A percentile compares a stretch with the other conserved stretches of the same genome.
phyloP scores from a whole-genome alignment of 768 basidiomycete species.

The Podaxis rugospora region DNA sequence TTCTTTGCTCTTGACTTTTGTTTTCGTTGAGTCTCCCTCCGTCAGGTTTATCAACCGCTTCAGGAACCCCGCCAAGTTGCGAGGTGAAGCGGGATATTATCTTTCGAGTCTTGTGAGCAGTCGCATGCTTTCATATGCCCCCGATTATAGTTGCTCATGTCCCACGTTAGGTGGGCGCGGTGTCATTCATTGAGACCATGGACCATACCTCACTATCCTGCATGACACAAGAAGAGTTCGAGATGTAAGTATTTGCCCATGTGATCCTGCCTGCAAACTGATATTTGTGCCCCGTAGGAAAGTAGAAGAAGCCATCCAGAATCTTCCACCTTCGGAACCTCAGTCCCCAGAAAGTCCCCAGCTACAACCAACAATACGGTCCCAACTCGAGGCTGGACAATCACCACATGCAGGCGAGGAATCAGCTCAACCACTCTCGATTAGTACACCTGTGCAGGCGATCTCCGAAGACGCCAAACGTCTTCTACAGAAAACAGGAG shows the following conservation, averaged over 20 bases:
- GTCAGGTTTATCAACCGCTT: constrained; percentile 93
- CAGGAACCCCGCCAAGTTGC: constrained; percentile 81
- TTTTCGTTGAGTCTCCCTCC: not conserved
- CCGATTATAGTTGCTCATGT: not conserved
- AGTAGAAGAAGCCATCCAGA: constrained; percentile 48
- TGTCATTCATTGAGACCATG: constrained; percentile 98
- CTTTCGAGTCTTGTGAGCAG: constrained; percentile 82
- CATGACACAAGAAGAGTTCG: constrained; percentile 92
- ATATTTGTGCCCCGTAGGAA: constrained; percentile 28
- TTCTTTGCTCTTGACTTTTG: not conserved
- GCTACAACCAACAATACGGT: constrained; percentile 20
- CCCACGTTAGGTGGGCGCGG: constrained; percentile 77
- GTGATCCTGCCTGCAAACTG: not conserved
- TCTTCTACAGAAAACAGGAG: constrained; percentile 86
- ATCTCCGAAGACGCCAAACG: constrained; percentile 71
- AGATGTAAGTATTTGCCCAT: constrained; percentile 41
- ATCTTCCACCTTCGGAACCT: constrained; percentile 41
- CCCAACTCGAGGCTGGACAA: constrained; percentile 16
- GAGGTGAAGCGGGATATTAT: constrained; percentile 97
- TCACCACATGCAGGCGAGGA: constrained; percentile 79
- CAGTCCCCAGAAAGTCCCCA: constrained; percentile 30
- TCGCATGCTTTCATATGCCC: not conserved
- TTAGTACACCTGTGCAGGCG: constrained; percentile 51
- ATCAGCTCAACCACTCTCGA: constrained; percentile 74
- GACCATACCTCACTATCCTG: constrained; percentile 93